A percentile compares a stretch with the other conserved stretches of the same genome.
phyloP scores from a whole-genome alignment of 495 filamentous ascomycete genomes.

The Penicillium malachiteum region DNA sequence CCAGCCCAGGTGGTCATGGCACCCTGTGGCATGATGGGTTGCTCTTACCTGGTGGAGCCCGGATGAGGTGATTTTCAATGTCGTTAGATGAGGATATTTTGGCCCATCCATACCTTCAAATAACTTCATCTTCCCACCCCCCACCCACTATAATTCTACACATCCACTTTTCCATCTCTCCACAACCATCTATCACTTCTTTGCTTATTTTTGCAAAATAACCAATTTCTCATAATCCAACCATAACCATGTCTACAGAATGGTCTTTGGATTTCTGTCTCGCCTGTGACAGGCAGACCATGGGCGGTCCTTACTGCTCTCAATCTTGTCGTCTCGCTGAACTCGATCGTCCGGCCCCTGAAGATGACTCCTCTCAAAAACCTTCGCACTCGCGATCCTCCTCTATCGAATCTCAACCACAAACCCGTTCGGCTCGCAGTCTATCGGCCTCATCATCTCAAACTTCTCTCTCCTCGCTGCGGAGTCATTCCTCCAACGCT shows the following conservation, averaged over 20 bases:
- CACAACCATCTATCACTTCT: too few species aligned
- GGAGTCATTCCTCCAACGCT: conserved; percentile 56
- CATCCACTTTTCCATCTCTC: too few species aligned
- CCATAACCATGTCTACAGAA: conserved; percentile 70
- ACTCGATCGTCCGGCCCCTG: conserved; percentile 63
- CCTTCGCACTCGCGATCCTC: conserved; percentile 37
- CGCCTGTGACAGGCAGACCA: conserved; percentile 85
- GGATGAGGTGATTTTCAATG: background rate
- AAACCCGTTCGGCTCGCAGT: conserved; percentile 21
- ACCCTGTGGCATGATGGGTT: conserved; percentile 1
- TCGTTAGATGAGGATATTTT: background rate
- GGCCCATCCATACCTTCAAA: background rate
- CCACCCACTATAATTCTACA: background rate
- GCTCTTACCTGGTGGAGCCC: background rate
- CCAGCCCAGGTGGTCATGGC: background rate
- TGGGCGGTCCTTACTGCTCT: conserved; percentile 81
- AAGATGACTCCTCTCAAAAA: conserved; percentile 41
- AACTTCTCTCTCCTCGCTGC: conserved; percentile 78
- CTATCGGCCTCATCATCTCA: conserved; percentile 82
- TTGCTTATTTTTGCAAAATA: background rate
- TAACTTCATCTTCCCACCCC: background rate
- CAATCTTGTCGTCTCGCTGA: conserved; percentile 89
- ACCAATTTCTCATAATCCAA: conserved; percentile 31
- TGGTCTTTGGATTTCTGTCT: conserved; percentile 96
- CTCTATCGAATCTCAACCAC: conserved; percentile 20